Evolutionary conservation across 1,284 basidiomycete genomes (phyloP).

Genomic region (Ganoderma multipileum): DNA sequence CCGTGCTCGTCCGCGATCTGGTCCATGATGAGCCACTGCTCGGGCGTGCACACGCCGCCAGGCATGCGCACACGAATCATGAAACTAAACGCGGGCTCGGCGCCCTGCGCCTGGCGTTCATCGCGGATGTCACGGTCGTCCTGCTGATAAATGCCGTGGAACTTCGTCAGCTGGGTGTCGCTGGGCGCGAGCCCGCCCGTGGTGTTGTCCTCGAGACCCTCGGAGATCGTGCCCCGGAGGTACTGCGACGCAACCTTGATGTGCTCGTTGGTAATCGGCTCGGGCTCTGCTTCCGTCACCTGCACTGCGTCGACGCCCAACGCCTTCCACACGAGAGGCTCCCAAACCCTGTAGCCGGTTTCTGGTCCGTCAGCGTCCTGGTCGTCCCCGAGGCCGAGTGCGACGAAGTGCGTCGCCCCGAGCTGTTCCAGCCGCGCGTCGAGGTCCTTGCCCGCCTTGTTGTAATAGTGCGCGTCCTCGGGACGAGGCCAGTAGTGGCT

Average conservation of each 20-base stretch:
- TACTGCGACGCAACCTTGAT: constrained; percentile 98
- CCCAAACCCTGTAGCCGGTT: constrained; percentile 97
- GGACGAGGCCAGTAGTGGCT: constrained; percentile 99
- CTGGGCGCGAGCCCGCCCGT: constrained; percentile 91
- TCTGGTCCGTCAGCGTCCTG: constrained; percentile 97
- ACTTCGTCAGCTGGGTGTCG: constrained; percentile 97
- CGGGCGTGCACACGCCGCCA: constrained; percentile 90
- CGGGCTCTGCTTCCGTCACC: constrained; percentile 92
- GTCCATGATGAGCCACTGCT: constrained; percentile 97
- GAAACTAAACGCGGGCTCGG: constrained; percentile 97
- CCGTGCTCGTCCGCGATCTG: constrained; percentile 96
- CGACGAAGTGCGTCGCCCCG: constrained; percentile 76
- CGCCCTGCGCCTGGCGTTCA: constrained; percentile 91
- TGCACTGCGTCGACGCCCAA: constrained; percentile 93
- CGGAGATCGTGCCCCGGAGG: constrained; percentile 93
- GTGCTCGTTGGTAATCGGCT: constrained; percentile 98
- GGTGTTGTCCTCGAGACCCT: constrained; percentile 87
- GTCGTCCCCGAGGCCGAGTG: constrained; percentile 92
- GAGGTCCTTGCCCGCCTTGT: constrained; percentile 95
- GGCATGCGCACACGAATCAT: constrained; percentile 99
- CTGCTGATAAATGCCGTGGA: constrained; percentile 98
- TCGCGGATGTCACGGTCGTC: constrained; percentile 99
- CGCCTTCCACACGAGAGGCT: constrained; percentile 92
- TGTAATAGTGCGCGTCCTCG: constrained; percentile 97
- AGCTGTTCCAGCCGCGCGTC: constrained; percentile 80